A percentile compares a stretch with the other conserved stretches of the same genome.
These are phyloP conservation scores for Drechslera avenae DNA, from an alignment of 2,329 filamentous ascomycete genomes.

Conservation along the genomic window DNA sequence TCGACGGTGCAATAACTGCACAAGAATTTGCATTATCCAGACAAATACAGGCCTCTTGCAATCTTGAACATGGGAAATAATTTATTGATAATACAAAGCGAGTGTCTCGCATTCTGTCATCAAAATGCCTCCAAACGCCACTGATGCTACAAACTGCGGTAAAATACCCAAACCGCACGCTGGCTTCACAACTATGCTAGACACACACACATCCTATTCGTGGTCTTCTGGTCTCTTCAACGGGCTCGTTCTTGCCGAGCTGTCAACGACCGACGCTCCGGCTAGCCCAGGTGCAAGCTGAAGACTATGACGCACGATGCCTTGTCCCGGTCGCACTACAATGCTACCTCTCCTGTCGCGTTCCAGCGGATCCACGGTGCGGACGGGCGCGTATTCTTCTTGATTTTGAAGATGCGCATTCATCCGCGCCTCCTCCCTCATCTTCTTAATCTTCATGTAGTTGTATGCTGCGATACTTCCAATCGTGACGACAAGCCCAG, in stretches of 20 bases:
- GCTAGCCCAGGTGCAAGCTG: slow-evolving; percentile 40
- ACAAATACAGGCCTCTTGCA: background rate
- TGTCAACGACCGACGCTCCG: slow-evolving; percentile 26
- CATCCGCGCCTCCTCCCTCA: slow-evolving; percentile 74
- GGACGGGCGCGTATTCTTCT: slow-evolving; percentile 47
- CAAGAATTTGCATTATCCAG: background rate
- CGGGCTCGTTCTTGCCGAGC: slow-evolving; percentile 45
- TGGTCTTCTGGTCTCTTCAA: slow-evolving; percentile 54
- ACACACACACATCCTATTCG: slow-evolving; percentile 37
- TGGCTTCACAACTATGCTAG: slow-evolving; percentile 1
- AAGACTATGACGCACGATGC: slow-evolving; percentile 45
- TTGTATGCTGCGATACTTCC: slow-evolving; percentile 88
- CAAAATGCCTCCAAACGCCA: slow-evolving; percentile 8
- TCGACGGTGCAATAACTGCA: too few relatives aligned
- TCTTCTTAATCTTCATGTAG: slow-evolving; percentile 88
- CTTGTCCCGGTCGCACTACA: slow-evolving; percentile 27
- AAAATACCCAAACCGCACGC: slow-evolving; percentile 7
- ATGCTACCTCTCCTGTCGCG: slow-evolving; percentile 24
- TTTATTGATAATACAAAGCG: slow-evolving; percentile 10
- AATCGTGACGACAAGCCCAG: slow-evolving; percentile 87
- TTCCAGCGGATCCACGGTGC: slow-evolving; percentile 37
- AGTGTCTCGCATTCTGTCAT: slow-evolving; percentile 6
- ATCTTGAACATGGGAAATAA: background rate
- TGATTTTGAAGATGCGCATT: slow-evolving; percentile 51
- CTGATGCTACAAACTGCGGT: slow-evolving; percentile 21